Evolutionary conservation across 1,284 basidiomycete species (phyloP).

Genomic region (Ustilago loliicola): DNA sequence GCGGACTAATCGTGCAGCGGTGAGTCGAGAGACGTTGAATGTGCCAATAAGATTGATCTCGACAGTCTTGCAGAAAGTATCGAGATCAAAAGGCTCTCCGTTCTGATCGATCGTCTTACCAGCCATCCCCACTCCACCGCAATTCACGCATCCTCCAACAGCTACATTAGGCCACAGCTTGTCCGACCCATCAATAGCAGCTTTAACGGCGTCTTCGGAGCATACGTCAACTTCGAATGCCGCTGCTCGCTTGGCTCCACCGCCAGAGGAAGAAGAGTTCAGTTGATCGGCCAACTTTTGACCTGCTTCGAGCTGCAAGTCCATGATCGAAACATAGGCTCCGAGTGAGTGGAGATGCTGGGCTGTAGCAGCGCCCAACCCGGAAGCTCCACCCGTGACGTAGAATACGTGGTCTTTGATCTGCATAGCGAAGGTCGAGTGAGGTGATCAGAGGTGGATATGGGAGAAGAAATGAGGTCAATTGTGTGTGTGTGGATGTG

Average conservation of each 20-base stretch:
- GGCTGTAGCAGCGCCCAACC: conserved; percentile 67
- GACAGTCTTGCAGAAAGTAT: conserved; percentile 66
- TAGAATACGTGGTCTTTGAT: conserved; percentile 57
- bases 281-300: conserved; percentile 38
- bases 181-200: conserved; percentile 58
- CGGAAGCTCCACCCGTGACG: conserved; percentile 65
- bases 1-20: conserved; percentile 66
- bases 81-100: conserved; percentile 67
- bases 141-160: conserved; percentile 70
- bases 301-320: conserved; percentile 52
- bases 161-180: conserved; percentile 41
- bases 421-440: conserved; percentile 49
- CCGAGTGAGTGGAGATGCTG: conserved; percentile 51
- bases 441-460: neutral
- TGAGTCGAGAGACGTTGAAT: conserved; percentile 70
- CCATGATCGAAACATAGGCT: conserved; percentile 62
- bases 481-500: neutral
- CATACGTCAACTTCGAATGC: conserved; percentile 66
- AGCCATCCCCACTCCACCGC: conserved; percentile 69
- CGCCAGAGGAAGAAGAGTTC: conserved; percentile 15
- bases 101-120: conserved; percentile 68
- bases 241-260: conserved; percentile 27
- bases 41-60: conserved; percentile 63
- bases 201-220: conserved; percentile 57
- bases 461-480: neutral